Evolutionary conservation across 257 asterid species (phyloP), one percentile per base, ranked within the genome.

Genomic region (Solanum etuberosum): DNA sequence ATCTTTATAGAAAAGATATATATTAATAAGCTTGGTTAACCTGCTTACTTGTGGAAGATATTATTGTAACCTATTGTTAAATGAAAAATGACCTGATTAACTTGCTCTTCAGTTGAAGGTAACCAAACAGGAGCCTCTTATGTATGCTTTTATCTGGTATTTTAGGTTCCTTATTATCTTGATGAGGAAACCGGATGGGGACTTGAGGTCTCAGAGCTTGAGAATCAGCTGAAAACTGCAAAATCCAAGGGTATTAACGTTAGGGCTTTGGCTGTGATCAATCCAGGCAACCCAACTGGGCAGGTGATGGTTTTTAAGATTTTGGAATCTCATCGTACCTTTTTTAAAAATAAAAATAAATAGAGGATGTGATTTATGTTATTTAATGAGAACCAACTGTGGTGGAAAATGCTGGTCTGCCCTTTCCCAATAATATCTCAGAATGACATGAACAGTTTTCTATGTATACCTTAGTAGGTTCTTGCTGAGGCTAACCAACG

Each of bases 131-230:
- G 25, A 68, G 12, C 65, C 63, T 86, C 91, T 90, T 86, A 85
- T 86, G 38, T 57, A 57, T 74, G 70, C 48, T 65, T 68, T 43
- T 68, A 38, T 77, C 35, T 38, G 82, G 68, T 76, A 37, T 81
- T 90, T 86, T 88, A 97, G 99, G 98, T 97, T 89, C 99, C 98
- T 85, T 97, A 96, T 88, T 97, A 94, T 91, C 99, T 97, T 23
- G 98, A 97, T 86, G 99, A 97, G 92, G 99, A 96, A 38, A 93
- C 93, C 0, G 99, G 99, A 18, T 97, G 99, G 99, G 99, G 99
- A 25, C 87, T 97, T 88, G 99, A 95, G 92, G 80, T 91, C 27
- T 90, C 98, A 37, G 99, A 97, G 86, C 98, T 97, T 77, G 89
- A 95, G 86, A 92, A 92, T 10, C 99, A 96, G 93, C 87, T 97